phyloP scores from a whole-genome alignment of 1,284 basidiomycete species.

The Trametes sp. region DNA sequence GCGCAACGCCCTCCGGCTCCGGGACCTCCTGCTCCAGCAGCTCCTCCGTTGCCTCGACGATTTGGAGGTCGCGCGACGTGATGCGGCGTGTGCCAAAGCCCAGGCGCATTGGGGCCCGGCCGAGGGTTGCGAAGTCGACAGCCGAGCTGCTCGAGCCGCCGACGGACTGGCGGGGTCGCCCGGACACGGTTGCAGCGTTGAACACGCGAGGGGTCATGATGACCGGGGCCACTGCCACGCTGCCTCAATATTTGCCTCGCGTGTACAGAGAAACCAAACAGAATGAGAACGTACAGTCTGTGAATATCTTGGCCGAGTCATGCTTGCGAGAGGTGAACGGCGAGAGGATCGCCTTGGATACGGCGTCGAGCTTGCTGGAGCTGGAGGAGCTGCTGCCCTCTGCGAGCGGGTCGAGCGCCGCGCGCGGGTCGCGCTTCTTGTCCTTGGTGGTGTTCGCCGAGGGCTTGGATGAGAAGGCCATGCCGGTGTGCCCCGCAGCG shows the following conservation, averaged over 20 bases:
- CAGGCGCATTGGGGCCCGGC: slow-evolving; percentile 74
- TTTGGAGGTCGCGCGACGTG: slow-evolving; percentile 84
- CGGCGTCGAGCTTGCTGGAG: slow-evolving; percentile 58
- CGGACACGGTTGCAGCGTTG: slow-evolving; percentile 67
- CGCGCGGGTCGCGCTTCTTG: slow-evolving; percentile 43
- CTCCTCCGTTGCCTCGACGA: slow-evolving; percentile 83
- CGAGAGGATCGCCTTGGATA: slow-evolving; percentile 71
- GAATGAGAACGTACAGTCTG: slow-evolving; percentile 64
- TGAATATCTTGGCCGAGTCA: slow-evolving; percentile 72
- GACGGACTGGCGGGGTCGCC: slow-evolving; percentile 54
- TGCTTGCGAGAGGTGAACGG: slow-evolving; percentile 72
- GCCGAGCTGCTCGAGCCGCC: slow-evolving; percentile 47
- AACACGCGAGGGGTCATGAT: slow-evolving; percentile 91
- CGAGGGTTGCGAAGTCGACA: slow-evolving; percentile 76
- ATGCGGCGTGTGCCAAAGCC: slow-evolving; percentile 69
- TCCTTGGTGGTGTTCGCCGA: slow-evolving; percentile 25
- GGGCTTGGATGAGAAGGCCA: slow-evolving; percentile 37
- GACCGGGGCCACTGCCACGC: slow-evolving; percentile 78
- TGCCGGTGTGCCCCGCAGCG: slow-evolving; percentile 14
- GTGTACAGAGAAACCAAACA: not conserved
- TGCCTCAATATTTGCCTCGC: slow-evolving; percentile 17
- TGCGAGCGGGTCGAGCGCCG: slow-evolving; percentile 47
- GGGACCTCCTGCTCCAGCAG: slow-evolving; percentile 78
- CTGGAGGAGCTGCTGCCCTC: slow-evolving; percentile 35
- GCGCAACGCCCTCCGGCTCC: slow-evolving; percentile 66